These are phyloP conservation scores for Trypanosoma cruzi DNA, from an alignment of 208 protist species.

Conservation along the genomic window DNA sequence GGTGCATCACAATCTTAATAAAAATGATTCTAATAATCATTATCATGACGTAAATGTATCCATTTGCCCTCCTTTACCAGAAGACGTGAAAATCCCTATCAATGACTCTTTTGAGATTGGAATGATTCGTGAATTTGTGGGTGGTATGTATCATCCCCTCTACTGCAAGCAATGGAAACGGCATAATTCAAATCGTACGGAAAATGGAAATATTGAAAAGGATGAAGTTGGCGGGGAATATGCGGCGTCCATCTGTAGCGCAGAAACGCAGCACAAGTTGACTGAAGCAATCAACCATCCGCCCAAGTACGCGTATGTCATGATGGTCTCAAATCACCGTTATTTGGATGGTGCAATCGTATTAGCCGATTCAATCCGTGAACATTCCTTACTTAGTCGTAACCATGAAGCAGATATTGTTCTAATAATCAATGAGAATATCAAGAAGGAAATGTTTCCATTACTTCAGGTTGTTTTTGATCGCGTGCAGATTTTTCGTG, in stretches of 20 bases:
- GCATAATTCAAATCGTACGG: neutral
- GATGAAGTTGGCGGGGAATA: neutral
- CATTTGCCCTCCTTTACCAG: constrained; percentile 22
- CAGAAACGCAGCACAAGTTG: neutral
- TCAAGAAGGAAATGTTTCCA: constrained; percentile 30
- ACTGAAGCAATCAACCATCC: neutral
- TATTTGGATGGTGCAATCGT: constrained; percentile 39
- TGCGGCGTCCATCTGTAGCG: neutral
- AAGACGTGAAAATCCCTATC: constrained; percentile 8
- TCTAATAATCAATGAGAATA: constrained; percentile 25
- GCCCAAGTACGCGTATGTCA: constrained; percentile 27
- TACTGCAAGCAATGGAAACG: constrained; percentile 12
- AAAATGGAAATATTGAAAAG: neutral
- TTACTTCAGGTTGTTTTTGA: constrained; percentile 29
- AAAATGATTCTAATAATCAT: too few species aligned
- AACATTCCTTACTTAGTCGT: constrained; percentile 23
- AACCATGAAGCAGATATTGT: constrained; percentile 27
- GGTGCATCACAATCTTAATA: neutral
- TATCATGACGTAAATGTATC: neutral
- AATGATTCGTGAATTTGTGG: constrained; percentile 27
- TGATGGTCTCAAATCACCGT: constrained; percentile 34
- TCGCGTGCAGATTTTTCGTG: constrained; percentile 28
- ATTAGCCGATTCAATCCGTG: constrained; percentile 32
- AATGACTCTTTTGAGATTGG: constrained; percentile 25
- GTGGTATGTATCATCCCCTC: constrained; percentile 27